Conservation (phyloP, 345 rosid genomes). For the Erodium maritimum region DNA sequence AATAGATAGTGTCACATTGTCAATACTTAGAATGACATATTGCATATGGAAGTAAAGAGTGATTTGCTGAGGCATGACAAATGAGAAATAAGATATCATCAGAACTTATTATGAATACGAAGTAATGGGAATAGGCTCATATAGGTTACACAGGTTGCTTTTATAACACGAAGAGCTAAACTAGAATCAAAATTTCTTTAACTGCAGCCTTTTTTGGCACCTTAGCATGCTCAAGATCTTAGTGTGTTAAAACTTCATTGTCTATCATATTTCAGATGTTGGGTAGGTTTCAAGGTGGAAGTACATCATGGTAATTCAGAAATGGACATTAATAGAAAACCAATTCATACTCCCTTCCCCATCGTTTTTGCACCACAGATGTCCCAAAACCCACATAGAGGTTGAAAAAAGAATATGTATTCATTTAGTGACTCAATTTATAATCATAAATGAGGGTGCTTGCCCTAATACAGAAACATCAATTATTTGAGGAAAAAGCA, state of each 20-base stretch:
- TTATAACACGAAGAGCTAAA: background rate
- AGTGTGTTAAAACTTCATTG: background rate
- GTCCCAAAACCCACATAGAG: background rate
- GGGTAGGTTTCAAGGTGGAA: background rate
- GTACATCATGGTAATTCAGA: background rate
- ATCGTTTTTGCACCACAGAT: too few relatives aligned
- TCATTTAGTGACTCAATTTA: too few relatives aligned
- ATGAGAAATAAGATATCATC: background rate
- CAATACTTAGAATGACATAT: background rate
- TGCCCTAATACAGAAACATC: background rate
- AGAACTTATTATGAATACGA: background rate
- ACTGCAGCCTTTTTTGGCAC: background rate
- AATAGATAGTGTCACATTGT: background rate
- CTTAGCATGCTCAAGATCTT: background rate
- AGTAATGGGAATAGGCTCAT: background rate
- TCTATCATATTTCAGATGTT: background rate
- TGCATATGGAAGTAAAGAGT: background rate
- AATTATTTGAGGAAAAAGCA: too few relatives aligned
- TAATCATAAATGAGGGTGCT: background rate
- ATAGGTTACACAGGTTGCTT: background rate
- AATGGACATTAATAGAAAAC: background rate
- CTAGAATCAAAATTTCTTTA: too few relatives aligned
- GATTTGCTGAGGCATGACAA: background rate
- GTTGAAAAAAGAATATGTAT: background rate
- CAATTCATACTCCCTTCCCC: background rate